Percentiles rank a stretch among this genome's conserved stretches.
Evolutionary conservation across 2,329 filamentous ascomycete species (phyloP).

Genomic region (Scorias spongiosa): DNA sequence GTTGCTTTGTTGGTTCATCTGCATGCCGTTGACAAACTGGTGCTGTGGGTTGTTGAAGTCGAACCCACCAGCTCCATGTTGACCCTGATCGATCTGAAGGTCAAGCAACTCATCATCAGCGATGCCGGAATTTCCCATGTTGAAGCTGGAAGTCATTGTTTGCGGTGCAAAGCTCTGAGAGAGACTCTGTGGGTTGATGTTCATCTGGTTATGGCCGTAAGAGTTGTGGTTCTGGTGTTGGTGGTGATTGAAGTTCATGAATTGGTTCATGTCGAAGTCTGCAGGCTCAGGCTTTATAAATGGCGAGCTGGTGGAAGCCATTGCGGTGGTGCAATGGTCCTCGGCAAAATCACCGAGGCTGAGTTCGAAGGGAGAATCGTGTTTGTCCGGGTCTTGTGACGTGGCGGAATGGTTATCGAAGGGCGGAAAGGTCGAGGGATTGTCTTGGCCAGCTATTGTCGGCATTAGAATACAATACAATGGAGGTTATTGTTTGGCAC

Average conservation of each 20-base stretch:
- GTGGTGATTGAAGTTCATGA: conserved; percentile 16
- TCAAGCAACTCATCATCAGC: conserved; percentile 82
- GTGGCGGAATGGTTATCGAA: conserved; percentile 13
- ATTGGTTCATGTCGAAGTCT: conserved; percentile 38
- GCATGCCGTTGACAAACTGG: conserved; percentile 14
- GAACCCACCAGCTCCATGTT: conserved; percentile 34
- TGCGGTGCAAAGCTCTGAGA: conserved; percentile 39
- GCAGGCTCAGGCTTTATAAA: conserved; percentile 57
- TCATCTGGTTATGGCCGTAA: conserved; percentile 32
- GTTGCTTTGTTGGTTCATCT: conserved; percentile 48
- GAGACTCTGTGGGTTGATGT: conserved; percentile 65
- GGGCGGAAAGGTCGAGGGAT: conserved; percentile 20
- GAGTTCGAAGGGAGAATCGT: conserved; percentile 22
- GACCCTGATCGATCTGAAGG: conserved; percentile 33
- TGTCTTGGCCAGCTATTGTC: conserved; percentile 4
- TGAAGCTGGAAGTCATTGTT: conserved; percentile 56
- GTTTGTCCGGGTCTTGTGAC: conserved; percentile 11
- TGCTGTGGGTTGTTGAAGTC: conserved; percentile 19
- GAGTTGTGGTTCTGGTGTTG: conserved; percentile 5
- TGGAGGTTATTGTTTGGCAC: background rate
- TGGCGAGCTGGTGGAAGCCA: conserved; percentile 42
- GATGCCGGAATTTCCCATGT: conserved; percentile 62
- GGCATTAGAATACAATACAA: no score
- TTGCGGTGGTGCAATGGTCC: conserved; percentile 15
- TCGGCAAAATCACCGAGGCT: conserved; percentile 14